Conservation (phyloP, 768 basidiomycete genomes). For the Mrakia frigida region DNA sequence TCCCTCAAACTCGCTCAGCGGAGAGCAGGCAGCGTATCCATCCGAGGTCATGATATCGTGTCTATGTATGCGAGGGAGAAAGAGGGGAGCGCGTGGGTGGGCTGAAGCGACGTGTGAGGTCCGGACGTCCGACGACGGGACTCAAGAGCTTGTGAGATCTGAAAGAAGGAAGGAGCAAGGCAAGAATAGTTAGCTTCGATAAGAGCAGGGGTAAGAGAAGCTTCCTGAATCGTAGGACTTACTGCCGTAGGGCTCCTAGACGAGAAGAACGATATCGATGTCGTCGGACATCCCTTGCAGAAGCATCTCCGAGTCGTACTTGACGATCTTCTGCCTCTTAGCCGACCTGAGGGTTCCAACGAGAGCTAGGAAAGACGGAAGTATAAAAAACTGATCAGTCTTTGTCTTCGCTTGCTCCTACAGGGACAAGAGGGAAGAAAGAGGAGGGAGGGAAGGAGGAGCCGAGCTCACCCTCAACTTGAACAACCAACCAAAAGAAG, state of each 20-base stretch:
- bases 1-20: background rate
- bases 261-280: constrained; percentile 21
- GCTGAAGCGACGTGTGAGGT: background rate
- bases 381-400: background rate
- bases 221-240: too few species aligned
- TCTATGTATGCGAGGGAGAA: background rate
- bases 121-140: too few species aligned
- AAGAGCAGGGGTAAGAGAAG: too few species aligned
- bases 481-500: too few species aligned
- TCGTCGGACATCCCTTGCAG: constrained; percentile 22
- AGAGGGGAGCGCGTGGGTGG: background rate
- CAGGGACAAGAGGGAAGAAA: background rate
- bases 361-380: background rate
- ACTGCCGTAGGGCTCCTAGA: background rate
- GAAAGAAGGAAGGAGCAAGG: too few species aligned
- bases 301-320: constrained; percentile 25
- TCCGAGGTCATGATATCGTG: background rate
- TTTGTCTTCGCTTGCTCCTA: background rate
- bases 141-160: too few species aligned
- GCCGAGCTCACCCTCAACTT: constrained; percentile 20
- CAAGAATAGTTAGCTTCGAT: too few species aligned
- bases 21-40: background rate
- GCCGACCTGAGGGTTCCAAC: constrained; percentile 23
- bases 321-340: constrained; percentile 23
- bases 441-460: background rate